These are phyloP conservation scores for Metarhizium robertsii DNA, from an alignment of 2,329 filamentous ascomycete species.

Conservation along the genomic window DNA sequence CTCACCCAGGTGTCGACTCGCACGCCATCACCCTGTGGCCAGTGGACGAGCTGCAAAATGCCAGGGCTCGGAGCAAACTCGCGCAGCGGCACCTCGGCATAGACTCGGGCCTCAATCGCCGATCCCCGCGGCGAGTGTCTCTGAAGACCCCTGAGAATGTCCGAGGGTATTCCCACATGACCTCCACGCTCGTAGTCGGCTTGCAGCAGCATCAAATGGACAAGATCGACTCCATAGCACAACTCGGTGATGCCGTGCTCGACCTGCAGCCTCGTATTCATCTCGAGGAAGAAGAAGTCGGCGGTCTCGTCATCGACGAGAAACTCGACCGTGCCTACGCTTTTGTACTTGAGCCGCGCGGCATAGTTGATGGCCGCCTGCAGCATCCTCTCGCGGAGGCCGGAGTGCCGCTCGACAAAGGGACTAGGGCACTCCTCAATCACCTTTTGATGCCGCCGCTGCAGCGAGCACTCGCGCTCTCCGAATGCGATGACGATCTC, in stretches of 20 bases:
- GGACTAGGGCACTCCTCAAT: slow-evolving; percentile 62
- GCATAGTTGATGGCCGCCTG: slow-evolving; percentile 9
- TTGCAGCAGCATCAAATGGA: slow-evolving; percentile 37
- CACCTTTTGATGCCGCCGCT: slow-evolving; percentile 60
- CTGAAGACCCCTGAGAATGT: slow-evolving; percentile 8
- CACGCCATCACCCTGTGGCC: slow-evolving; percentile 35
- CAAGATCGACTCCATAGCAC: slow-evolving; percentile 63
- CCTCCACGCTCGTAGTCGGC: slow-evolving; percentile 13
- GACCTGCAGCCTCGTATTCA: slow-evolving; percentile 59
- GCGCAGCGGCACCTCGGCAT: slow-evolving; percentile 40
- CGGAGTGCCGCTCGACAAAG: slow-evolving; percentile 32
- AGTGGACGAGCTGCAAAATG: slow-evolving; percentile 45
- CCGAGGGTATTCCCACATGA: neutral
- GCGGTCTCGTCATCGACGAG: slow-evolving; percentile 53
- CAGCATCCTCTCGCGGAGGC: slow-evolving; percentile 20
- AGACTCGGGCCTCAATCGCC: slow-evolving; percentile 27
- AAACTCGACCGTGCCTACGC: slow-evolving; percentile 38
- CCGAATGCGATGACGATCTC: slow-evolving; percentile 48
- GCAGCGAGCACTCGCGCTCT: slow-evolving; percentile 59
- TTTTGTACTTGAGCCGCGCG: slow-evolving; percentile 18
- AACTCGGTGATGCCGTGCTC: slow-evolving; percentile 73
- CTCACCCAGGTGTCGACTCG: slow-evolving; percentile 56
- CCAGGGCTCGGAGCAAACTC: slow-evolving; percentile 51
- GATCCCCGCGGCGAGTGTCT: slow-evolving; percentile 13
- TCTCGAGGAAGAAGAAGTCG: slow-evolving; percentile 48